Evolutionary conservation across 2,329 filamentous ascomycete species (phyloP).

Genomic region (Penicillium sp.): DNA sequence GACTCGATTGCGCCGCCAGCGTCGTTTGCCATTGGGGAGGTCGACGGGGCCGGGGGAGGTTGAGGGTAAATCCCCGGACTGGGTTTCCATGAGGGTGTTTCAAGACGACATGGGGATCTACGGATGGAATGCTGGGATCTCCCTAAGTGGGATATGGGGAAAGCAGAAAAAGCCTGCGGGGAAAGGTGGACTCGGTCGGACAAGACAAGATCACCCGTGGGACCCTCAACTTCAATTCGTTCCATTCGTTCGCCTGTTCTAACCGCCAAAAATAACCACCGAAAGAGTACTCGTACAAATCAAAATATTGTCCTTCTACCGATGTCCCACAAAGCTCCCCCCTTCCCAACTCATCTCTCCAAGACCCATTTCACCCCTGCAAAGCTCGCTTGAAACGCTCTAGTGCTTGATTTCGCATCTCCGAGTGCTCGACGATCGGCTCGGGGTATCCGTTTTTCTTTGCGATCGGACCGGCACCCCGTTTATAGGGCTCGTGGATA

Average conservation of each 20-base stretch:
- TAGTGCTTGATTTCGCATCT: slow-evolving; percentile 65
- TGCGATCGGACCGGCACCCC: slow-evolving; percentile 59
- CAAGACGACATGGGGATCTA: slow-evolving; percentile 22
- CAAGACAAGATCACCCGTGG: background rate
- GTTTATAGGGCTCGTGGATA: slow-evolving; percentile 76
- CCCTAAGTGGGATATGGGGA: background rate
- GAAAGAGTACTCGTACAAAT: background rate
- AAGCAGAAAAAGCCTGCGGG: background rate
- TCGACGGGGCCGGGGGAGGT: slow-evolving; percentile 20
- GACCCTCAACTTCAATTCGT: too few relatives aligned
- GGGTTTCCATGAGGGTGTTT: slow-evolving; percentile 29
- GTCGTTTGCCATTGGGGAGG: slow-evolving; percentile 30
- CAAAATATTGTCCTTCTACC: background rate
- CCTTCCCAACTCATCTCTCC: background rate
- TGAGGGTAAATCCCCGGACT: slow-evolving; percentile 24
- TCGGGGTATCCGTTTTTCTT: slow-evolving; percentile 69
- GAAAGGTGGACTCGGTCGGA: background rate
- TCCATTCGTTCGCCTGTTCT: too few relatives aligned
- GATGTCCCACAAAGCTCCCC: too few relatives aligned
- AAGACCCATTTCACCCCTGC: slow-evolving; percentile 4
- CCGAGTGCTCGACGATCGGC: slow-evolving; percentile 72
- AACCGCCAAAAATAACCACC: background rate
- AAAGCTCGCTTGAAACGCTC: slow-evolving; percentile 65
- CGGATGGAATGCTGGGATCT: background rate
- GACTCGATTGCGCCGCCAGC: slow-evolving; percentile 39